Conservation (phyloP, 768 basidiomycete genomes). For the Chalciporus chontae region DNA sequence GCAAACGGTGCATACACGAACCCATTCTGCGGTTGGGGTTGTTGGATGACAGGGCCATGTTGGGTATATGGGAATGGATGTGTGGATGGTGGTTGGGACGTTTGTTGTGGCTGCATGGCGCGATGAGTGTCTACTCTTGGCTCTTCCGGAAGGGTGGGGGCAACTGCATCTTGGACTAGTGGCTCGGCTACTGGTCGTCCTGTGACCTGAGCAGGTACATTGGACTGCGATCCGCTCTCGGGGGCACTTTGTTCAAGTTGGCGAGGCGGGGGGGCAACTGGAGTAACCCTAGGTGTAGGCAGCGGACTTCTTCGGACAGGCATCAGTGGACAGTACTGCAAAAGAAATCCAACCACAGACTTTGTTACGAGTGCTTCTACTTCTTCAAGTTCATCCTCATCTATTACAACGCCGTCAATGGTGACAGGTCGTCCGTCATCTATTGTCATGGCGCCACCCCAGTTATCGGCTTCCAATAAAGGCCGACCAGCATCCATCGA, state of each 20-base stretch:
- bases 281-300: constrained; percentile 60
- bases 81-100: constrained; percentile 1
- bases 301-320: constrained; percentile 48
- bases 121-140: background rate
- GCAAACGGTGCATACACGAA: constrained; percentile 10
- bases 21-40: constrained; percentile 19
- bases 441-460: constrained; percentile 42
- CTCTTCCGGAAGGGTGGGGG: constrained; percentile 1
- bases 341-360: constrained; percentile 36
- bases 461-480: constrained; percentile 46
- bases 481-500: constrained; percentile 42
- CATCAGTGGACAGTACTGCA: constrained; percentile 14
- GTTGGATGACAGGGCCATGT: constrained; percentile 10
- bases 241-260: constrained; percentile 2
- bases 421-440: constrained; percentile 33
- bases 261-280: constrained; percentile 33
- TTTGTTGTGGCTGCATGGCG: background rate
- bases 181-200: background rate
- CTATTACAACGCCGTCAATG: constrained; percentile 32
- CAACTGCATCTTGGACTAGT: background rate
- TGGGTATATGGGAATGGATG: constrained; percentile 13
- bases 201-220: background rate
- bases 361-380: constrained; percentile 38
- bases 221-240: constrained; percentile 1
- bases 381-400: constrained; percentile 36